phyloP scores from a whole-genome alignment of 352 stramenopile genomes.

The Pythium graminicola region DNA sequence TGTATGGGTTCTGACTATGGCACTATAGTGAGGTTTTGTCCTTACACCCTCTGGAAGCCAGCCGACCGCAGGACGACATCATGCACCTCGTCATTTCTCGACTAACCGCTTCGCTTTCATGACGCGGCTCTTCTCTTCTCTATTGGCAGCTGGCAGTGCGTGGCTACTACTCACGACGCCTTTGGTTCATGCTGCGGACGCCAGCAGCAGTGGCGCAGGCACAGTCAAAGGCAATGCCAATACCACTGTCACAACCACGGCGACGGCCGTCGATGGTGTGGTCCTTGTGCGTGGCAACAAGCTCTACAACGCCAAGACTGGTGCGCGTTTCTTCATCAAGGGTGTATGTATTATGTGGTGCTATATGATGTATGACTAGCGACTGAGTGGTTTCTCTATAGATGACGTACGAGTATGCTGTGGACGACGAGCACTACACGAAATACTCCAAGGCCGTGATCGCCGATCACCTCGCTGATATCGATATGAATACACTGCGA shows the following conservation, averaged over 20 bases:
- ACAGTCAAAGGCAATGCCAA: conserved; percentile 14
- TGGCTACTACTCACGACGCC: conserved; percentile 16
- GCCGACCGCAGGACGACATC: neutral
- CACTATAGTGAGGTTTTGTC: neutral
- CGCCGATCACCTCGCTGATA: conserved; percentile 45
- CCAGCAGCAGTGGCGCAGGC: neutral
- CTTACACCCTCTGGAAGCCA: neutral
- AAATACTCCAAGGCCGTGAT: conserved; percentile 82
- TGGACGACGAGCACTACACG: conserved; percentile 83
- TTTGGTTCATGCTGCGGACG: conserved; percentile 9
- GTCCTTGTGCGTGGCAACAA: conserved; percentile 84
- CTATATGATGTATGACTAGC: neutral
- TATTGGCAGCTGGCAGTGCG: conserved; percentile 9
- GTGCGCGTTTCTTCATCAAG: conserved; percentile 84
- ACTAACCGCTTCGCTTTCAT: conserved; percentile 12
- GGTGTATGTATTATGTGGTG: conserved; percentile 35
- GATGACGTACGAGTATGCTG: conserved; percentile 86
- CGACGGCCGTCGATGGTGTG: conserved; percentile 27
- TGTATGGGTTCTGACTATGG: conserved; percentile 1
- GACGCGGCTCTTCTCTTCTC: conserved; percentile 14
- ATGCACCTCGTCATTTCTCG: conserved; percentile 1
- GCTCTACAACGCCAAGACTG: conserved; percentile 74
- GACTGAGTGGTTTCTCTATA: conserved; percentile 8
- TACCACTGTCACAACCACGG: neutral
- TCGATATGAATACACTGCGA: conserved; percentile 82